Evolutionary conservation across 495 filamentous ascomycete species (phyloP).

Genomic region (Staphylotrichum tortipilum): DNA sequence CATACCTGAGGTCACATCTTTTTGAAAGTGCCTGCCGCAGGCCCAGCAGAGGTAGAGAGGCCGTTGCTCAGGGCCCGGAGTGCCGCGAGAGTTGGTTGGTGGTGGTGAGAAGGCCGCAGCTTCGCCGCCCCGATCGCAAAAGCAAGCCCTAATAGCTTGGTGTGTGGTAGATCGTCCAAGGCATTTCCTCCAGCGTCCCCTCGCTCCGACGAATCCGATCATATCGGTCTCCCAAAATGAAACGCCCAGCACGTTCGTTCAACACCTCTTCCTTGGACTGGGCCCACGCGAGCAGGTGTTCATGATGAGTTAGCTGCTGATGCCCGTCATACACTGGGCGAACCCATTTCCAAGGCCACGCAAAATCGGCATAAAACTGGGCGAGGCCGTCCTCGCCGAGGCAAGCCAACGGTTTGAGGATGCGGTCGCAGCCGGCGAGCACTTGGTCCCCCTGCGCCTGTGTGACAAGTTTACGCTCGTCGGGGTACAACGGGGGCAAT

Average conservation of each 20-base stretch:
- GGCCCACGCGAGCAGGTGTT: neutral
- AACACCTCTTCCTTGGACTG: neutral
- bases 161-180: neutral
- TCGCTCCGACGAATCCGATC: neutral
- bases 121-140: too few species aligned
- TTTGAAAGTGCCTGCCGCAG: too few species aligned
- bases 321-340: neutral
- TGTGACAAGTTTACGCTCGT: neutral
- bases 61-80: too few species aligned
- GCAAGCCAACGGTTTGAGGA: neutral
- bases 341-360: slow-evolving; percentile 1
- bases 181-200: neutral
- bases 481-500: neutral
- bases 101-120: too few species aligned
- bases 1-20: too few species aligned
- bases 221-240: neutral
- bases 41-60: too few species aligned
- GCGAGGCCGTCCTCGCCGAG: neutral
- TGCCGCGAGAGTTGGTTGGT: too few species aligned
- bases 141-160: too few species aligned
- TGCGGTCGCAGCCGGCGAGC: slow-evolving; percentile 1
- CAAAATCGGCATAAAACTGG: slow-evolving; percentile 1
- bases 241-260: neutral
- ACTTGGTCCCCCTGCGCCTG: neutral
- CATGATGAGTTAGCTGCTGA: neutral